Evolutionary conservation across 208 protist genomes (phyloP).

Genomic region (Tritrichomonas foetus): DNA sequence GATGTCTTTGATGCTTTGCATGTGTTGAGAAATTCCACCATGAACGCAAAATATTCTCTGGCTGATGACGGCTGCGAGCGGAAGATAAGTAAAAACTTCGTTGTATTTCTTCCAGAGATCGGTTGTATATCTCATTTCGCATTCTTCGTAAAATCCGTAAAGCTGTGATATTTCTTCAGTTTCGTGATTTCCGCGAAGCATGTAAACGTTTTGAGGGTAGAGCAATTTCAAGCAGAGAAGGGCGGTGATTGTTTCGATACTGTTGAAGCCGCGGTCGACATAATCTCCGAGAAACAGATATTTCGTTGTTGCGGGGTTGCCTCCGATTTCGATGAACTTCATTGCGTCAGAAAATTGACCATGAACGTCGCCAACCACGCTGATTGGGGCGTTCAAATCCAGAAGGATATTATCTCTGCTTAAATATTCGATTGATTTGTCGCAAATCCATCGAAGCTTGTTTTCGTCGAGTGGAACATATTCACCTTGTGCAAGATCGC

Average conservation of each 20-base stretch:
- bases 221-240: conserved; percentile 76
- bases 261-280: conserved; percentile 41
- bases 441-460: neutral
- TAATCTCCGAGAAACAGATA: conserved; percentile 22
- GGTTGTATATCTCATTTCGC: conserved; percentile 72
- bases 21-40: conserved; percentile 89
- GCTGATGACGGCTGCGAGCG: conserved; percentile 93
- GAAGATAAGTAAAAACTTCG: conserved; percentile 97
- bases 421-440: neutral
- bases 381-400: neutral
- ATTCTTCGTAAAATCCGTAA: neutral
- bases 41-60: conserved; percentile 99
- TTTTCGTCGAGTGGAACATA: neutral
- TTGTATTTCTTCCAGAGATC: conserved; percentile 97
- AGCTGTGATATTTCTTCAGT: neutral
- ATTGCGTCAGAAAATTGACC: neutral
- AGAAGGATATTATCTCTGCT: neutral
- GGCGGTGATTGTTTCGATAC: conserved; percentile 77
- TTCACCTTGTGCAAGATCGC: no score
- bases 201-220: conserved; percentile 83
- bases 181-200: no score
- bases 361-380: conserved; percentile 9
- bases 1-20: conserved; percentile 88
- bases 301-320: neutral
- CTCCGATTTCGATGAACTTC: neutral